Base-by-base conservation (phyloP, 257 asterid species). In the Cinchona pubescens region DNA sequence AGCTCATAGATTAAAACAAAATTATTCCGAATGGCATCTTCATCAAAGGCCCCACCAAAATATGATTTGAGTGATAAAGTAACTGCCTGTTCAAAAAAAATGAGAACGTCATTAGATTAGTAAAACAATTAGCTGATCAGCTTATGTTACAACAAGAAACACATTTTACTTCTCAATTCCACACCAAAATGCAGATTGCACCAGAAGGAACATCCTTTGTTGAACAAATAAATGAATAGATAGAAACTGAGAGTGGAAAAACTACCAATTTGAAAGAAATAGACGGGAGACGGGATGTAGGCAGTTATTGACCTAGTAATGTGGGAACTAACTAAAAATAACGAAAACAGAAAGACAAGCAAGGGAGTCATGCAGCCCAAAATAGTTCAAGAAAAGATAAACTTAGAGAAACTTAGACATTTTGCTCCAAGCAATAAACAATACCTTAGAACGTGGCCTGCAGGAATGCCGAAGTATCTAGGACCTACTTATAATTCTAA, bases 31-130 rank as follows among this genome's bases (percentile, higher is more conserved):
- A 95, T 95, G 53, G 99, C 98, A 83, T 92, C 99, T 84, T 95
- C 99, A 80, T 95, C 99, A 79, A 95, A 95, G 75, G 98, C 92
- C 69, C 99, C 98, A 35, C 99, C 98, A 61, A 95, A 95, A 82
- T 95, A 95, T 58, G 99, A 92, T 78, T 95, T 95, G 81, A 95
- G n/a, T n/a, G n/a, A 95, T 80, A 95, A 86, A 73, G 89, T 80
- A 81, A 95, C 98, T 66, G 99, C 99, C 99, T 95, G 96, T 86
- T 38, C 61, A 27, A 66, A 60, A 73, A 14, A 21, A 27, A 42
- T 27, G 46, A 40, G 11, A 35, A 32, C 60, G 40, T 25, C 18
- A 13, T 67, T 13, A 29, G 43, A 74, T 30, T 7, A 43, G 5
- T 38, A 38, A 63, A 30, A 29, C 21, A 60, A 42, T 46, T 29